A percentile compares a stretch with the other conserved stretches of the same genome.
phyloP scores from a whole-genome alignment of 2,329 filamentous ascomycete species.

The Colletotrichum cordylinicola region DNA sequence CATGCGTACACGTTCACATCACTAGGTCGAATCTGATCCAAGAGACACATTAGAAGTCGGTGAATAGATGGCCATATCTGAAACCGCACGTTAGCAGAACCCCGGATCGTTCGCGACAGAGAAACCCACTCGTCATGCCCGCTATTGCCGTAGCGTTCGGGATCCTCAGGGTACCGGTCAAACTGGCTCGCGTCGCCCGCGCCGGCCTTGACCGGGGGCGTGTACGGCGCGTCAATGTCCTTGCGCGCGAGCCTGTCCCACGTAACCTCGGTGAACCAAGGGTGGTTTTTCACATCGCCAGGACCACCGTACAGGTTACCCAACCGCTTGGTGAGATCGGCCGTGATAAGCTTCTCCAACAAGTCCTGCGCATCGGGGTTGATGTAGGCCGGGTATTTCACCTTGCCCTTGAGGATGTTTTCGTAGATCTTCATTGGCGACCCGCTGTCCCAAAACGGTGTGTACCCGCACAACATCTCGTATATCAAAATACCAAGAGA shows the following conservation, averaged over 20 bases:
- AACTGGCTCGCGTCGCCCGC: conserved; percentile 97
- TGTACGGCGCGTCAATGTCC: conserved; percentile 98
- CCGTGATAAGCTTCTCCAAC: conserved; percentile 89
- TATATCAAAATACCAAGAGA: conserved; percentile 98
- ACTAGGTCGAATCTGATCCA: background rate
- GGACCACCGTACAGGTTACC: conserved; percentile 93
- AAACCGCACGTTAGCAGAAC: background rate
- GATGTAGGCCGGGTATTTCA: conserved; percentile 97
- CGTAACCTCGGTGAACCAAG: conserved; percentile 97
- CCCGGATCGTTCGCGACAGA: background rate
- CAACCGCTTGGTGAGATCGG: conserved; percentile 91
- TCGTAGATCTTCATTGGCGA: conserved; percentile 99
- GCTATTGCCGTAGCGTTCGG: conserved; percentile 82
- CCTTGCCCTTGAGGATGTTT: conserved; percentile 93
- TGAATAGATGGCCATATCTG: conserved; percentile 77
- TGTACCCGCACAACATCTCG: conserved; percentile 99
- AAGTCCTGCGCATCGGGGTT: conserved; percentile 94
- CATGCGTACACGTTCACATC: background rate
- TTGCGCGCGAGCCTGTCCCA: conserved; percentile 95
- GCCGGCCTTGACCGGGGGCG: conserved; percentile 92
- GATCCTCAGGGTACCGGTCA: conserved; percentile 97
- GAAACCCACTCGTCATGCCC: conserved; percentile 85
- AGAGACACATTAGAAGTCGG: conserved; percentile 65
- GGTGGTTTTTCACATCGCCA: conserved; percentile 91
- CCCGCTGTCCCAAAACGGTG: conserved; percentile 97